A percentile compares a stretch with the other conserved stretches of the same genome.
phyloP scores from a whole-genome alignment of 83 land plant species.

The Isoetes engelmannii region DNA sequence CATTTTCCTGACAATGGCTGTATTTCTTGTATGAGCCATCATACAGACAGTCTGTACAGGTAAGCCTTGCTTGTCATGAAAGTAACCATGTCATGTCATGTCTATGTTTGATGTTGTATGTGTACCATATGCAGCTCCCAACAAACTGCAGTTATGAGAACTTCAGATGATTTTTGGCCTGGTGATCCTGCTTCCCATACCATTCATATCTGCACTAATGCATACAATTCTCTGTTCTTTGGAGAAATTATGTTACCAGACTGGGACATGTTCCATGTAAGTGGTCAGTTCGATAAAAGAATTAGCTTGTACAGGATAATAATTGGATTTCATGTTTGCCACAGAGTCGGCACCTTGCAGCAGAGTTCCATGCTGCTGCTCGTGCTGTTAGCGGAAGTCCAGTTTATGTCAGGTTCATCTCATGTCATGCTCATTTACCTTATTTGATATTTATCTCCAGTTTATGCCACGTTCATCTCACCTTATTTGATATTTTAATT shows the following conservation, averaged over 20 bases:
- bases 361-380: constrained; percentile 41
- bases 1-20: constrained; percentile 83
- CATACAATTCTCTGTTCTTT: constrained; percentile 77
- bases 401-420: constrained; percentile 37
- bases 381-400: constrained; percentile 42
- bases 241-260: constrained; percentile 95
- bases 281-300: no score
- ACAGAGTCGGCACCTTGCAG: constrained; percentile 50
- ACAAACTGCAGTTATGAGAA: constrained; percentile 66
- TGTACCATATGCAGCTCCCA: constrained; percentile 44
- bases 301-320: no score
- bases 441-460: no score
- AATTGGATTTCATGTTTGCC: not conserved
- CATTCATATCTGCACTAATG: constrained; percentile 80
- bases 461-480: no score
- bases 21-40: constrained; percentile 96
- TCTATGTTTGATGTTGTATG: not conserved
- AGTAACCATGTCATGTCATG: no score
- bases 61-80: constrained; percentile 10
- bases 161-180: constrained; percentile 92
- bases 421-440: not conserved
- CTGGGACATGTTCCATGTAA: constrained; percentile 99
- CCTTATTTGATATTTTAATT: no score
- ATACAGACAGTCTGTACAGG: constrained; percentile 83
- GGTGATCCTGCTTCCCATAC: constrained; percentile 87